Conservation (phyloP, 257 asterid species). For the Linderniella brevidens region DNA sequence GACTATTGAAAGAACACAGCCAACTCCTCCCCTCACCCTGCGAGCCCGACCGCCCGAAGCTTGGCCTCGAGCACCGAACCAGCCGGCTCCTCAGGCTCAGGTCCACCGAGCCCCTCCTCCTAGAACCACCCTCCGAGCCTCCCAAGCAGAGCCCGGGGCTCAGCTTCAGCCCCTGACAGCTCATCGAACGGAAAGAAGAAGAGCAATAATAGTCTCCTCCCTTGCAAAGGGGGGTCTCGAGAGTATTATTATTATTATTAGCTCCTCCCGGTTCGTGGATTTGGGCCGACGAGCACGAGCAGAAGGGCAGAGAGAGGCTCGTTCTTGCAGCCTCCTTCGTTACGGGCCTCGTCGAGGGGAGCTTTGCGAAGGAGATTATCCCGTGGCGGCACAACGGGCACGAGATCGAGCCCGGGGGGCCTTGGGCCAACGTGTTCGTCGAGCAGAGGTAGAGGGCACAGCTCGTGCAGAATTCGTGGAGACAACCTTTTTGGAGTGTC, state of each 20-base stretch:
- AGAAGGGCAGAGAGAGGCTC: conserved; percentile 33
- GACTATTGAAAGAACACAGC: conserved; percentile 37
- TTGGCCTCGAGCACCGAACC: conserved; percentile 33
- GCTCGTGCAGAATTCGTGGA: conserved; percentile 70
- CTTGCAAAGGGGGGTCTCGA: conserved; percentile 47
- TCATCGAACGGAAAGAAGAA: conserved; percentile 26
- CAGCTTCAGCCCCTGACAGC: conserved; percentile 35
- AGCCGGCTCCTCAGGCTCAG: conserved; percentile 13
- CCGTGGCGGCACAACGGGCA: conserved; percentile 86
- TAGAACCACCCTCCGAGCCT: conserved; percentile 27
- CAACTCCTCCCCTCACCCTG: conserved; percentile 42
- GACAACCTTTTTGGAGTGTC: conserved; percentile 39
- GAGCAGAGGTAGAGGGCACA: conserved; percentile 79
- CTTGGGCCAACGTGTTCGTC: conserved; percentile 26
- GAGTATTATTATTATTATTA: not conserved
- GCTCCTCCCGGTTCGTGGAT: conserved; percentile 14
- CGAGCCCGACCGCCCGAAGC: conserved; percentile 36
- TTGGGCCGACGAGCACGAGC: conserved; percentile 32
- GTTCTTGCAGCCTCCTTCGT: conserved; percentile 31
- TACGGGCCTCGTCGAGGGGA: conserved; percentile 28
- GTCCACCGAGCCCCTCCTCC: conserved; percentile 15
- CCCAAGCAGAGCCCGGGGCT: conserved; percentile 45
- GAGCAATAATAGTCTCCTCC: conserved; percentile 26
- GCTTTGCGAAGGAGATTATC: conserved; percentile 50
- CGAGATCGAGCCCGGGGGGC: conserved; percentile 62